Evolutionary conservation across 805 yeast species (phyloP), one percentile per base, ranked within the genome.

Genomic region (Candida vartiovaarae): DNA sequence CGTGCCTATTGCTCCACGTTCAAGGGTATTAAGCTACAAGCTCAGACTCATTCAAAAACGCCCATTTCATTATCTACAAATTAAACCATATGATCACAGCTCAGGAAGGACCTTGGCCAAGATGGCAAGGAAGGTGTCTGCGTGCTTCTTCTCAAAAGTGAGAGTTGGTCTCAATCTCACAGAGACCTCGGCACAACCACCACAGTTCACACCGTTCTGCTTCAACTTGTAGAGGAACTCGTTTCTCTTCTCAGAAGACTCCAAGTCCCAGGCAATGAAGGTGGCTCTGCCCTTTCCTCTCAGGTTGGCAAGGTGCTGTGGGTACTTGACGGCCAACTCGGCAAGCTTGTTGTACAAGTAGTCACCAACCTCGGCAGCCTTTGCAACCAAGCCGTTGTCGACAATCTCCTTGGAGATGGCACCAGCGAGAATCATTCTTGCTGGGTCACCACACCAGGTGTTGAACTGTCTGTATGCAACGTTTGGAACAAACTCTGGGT

Each of bases 401-500:
- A 68, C 65, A 39, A 84, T 69, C 68, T 85, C 89, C 52, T 74
- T 62, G 56, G 77, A 78, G 60, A 86, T 83, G 52, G 86, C 79
- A 58, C 83, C 80, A 44, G 90, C 84, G 56, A 87, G 71, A 56
- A 85, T 69, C 62, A 84, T 75, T 67, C 82, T 79, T 47, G 89
- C 82, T 63, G 95, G 90, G 68, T 85, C 95, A 57, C 95, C 95
- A 68, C 91, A 84, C 95, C 95, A 85, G 46, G 95, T 85, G 79
- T 85, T 85, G 76, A 85, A 85, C 72, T 86, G 95, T 65, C 95
- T 79, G 75, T 82, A 85, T n/a, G 95, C 80, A 59, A 66, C 64
- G 65, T 78, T 72, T 58, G 95, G 95, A 54, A 82, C 72, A 47
- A 85, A 67, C 56, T 79, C 82, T 39, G 84, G 80, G 66, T 81